Evolutionary conservation across 768 basidiomycete genomes (phyloP), one percentile per base, ranked within the genome.

Genomic region (Sutorius australiensis): DNA sequence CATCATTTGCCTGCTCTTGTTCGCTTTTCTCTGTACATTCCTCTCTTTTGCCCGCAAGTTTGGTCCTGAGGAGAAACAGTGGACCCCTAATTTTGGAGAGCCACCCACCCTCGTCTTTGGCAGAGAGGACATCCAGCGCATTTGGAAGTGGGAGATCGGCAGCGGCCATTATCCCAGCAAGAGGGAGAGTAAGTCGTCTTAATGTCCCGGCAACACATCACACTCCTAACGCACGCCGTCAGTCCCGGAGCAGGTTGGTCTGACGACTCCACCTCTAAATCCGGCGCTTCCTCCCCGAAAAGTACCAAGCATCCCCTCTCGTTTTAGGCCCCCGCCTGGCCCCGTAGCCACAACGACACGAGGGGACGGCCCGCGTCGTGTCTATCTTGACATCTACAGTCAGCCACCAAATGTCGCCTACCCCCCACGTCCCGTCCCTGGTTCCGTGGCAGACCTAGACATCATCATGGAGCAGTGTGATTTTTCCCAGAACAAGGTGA

Each of bases 81-180:
- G 86, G 85, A 77, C 84, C 12, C 71, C 78, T 34, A 75, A 78
- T 16, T 77, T 82, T 43, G 76, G 76, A 37, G 83, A 86, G 42
- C 76, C 83, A 14, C 75, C 87, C 24, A 91, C 91, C 9, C 77
- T 93, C 28, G 81, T 93, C 33, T 92, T 81, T 63, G 76, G 77
- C 51, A 77, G 85, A 44, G 83, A 88, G 52, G 93, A 98, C 64
- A 67, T 97, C 38, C 89, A 88, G 63, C 79, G 86, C 51, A 90
- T 99, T 69, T 98, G 95, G 95, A 77, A 85, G 55, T 98, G 94
- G 94, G 95, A 99, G 72, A 80, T 98, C 51, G 75, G 83, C 31
- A 90, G 91, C 57, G 97, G 97, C 1, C 94, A 97, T 72, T 93
- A 93, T 75, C 95, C 95, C 9, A 94, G 90, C 71, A 78, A 81